Percentiles rank a stretch among this genome's conserved stretches.
phyloP scores from a whole-genome alignment of 75 land plant species.

The Sequoiadendron giganteum region DNA sequence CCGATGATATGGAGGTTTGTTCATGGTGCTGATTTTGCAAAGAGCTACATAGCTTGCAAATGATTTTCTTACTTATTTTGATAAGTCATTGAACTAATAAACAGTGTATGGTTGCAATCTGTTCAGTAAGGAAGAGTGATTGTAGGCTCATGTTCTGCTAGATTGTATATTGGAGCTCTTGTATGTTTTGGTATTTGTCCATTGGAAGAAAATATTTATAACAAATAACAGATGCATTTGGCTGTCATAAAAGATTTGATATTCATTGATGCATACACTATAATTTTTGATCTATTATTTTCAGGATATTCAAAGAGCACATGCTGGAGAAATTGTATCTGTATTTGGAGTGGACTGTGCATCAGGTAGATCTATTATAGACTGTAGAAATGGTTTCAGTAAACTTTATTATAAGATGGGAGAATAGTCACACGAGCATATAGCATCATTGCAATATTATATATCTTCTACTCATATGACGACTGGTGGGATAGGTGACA shows the following conservation, averaged over 20 bases:
- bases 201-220: background rate
- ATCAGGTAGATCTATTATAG: slow-evolving; percentile 55
- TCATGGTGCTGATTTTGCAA: background rate
- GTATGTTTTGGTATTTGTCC: background rate
- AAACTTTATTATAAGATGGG: background rate
- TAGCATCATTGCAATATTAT: background rate
- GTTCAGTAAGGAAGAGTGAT: background rate
- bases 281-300: background rate
- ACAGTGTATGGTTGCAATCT: background rate
- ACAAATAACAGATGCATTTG: background rate
- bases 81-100: background rate
- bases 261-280: background rate
- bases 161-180: background rate
- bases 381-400: background rate
- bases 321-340: slow-evolving; percentile 99
- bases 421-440: background rate
- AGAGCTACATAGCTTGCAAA: background rate
- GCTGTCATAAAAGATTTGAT: background rate
- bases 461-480: background rate
- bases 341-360: slow-evolving; percentile 99
- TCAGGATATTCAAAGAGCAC: slow-evolving; percentile 97
- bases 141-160: background rate
- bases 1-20: slow-evolving; percentile 99
- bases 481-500: slow-evolving; percentile 64
- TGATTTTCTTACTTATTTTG: background rate